Percentiles rank a stretch among this genome's conserved stretches.
These are phyloP conservation scores for Huntiella savannae DNA, from an alignment of 2,329 filamentous ascomycete genomes.

Conservation along the genomic window DNA sequence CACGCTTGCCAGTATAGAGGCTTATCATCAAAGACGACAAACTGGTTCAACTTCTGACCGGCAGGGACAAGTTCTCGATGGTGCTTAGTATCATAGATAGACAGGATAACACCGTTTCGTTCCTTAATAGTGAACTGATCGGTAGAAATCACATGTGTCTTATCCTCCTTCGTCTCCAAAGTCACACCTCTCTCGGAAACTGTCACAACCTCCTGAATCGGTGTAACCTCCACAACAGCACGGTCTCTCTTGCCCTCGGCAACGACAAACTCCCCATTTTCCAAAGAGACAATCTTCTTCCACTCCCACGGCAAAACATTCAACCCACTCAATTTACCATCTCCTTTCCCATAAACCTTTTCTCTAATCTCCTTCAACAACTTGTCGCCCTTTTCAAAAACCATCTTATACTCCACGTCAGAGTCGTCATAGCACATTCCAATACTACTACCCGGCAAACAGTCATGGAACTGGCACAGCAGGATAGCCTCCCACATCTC, in stretches of 20 bases:
- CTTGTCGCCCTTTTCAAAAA: conserved; percentile 59
- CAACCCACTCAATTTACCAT: conserved; percentile 19
- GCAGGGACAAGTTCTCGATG: conserved; percentile 60
- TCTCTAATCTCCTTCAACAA: conserved; percentile 51
- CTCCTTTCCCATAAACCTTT: conserved; percentile 12
- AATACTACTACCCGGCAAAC: conserved; percentile 81
- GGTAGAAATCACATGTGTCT: conserved; percentile 64
- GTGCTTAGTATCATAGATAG: conserved; percentile 55
- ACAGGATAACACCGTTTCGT: conserved; percentile 59
- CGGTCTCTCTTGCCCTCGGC: conserved; percentile 16
- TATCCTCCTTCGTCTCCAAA: conserved; percentile 30
- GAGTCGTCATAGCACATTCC: conserved; percentile 98
- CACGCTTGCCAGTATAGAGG: conserved; percentile 94
- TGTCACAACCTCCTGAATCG: too few relatives aligned
- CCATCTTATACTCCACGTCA: conserved; percentile 65
- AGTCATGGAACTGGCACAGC: conserved; percentile 95
- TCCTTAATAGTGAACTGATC: conserved; percentile 56
- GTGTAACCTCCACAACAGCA: too few relatives aligned
- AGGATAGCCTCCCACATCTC: conserved; percentile 87
- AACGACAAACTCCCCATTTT: conserved; percentile 21
- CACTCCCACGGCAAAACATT: conserved; percentile 82
- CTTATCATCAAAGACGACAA: conserved; percentile 93
- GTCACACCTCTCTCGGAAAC: conserved; percentile 20
- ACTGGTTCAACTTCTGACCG: conserved; percentile 65
- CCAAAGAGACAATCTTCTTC: conserved; percentile 14